Conservation (phyloP, 163 green algal species). For the Chloroidium sp. region DNA sequence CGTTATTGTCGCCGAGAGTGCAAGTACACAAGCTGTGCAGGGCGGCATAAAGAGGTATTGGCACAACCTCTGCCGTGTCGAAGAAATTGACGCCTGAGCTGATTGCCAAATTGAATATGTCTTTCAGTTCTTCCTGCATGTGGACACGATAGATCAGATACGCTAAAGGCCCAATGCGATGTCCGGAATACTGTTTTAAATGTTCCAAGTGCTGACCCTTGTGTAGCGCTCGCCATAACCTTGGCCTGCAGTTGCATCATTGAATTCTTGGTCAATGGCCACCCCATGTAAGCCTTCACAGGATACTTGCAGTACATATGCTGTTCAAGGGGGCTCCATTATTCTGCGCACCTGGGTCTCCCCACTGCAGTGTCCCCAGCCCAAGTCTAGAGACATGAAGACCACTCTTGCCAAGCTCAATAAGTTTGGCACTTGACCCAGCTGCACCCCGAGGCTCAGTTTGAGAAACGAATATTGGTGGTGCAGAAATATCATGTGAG, state of each 20-base stretch:
- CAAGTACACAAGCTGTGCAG: not conserved
- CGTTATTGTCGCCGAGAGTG: not conserved
- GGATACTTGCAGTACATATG: not conserved
- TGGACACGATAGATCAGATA: too few species aligned
- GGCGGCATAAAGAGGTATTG: not conserved
- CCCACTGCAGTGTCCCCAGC: constrained; percentile 12
- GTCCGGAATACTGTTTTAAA: not conserved
- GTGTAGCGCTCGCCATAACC: too few species aligned
- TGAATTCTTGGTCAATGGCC: too few species aligned
- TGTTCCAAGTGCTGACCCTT: not conserved
- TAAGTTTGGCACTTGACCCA: too few species aligned
- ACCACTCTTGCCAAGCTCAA: constrained; percentile 7
- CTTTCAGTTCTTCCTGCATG: constrained; percentile 18
- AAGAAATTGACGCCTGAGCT: constrained; percentile 27
- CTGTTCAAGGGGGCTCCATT: not conserved
- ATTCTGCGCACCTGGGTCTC: not conserved
- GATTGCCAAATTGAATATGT: constrained; percentile 13
- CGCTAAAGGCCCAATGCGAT: too few species aligned
- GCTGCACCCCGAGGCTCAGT: too few species aligned
- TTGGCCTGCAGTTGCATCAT: too few species aligned
- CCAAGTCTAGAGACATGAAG: constrained; percentile 14
- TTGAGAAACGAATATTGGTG: too few species aligned
- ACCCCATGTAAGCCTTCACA: too few species aligned
- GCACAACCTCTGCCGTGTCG: constrained; percentile 29
- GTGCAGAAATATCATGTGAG: too few species aligned